Conservation (phyloP, 208 protist genomes). For the Endotrypanum monterogeii region DNA sequence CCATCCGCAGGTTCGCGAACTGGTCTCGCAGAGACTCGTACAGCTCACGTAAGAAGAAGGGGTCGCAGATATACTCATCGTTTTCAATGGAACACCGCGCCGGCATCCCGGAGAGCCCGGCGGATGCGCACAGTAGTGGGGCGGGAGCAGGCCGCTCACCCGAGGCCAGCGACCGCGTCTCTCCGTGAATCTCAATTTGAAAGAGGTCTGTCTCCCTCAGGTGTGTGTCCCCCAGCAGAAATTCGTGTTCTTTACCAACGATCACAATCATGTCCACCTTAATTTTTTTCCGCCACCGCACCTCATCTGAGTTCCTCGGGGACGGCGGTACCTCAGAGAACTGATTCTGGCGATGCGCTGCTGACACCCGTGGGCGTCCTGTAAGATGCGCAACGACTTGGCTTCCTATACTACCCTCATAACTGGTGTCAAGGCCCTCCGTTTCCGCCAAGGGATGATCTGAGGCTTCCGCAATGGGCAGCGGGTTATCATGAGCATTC, state of each 20-base stretch:
- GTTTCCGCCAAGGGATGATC: slow-evolving; percentile 16
- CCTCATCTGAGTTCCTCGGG: slow-evolving; percentile 27
- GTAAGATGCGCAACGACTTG: slow-evolving; percentile 9
- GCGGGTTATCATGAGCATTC: slow-evolving; percentile 34
- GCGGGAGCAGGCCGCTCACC: slow-evolving; percentile 44
- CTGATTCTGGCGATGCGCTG: slow-evolving; percentile 17
- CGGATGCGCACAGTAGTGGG: slow-evolving; percentile 50
- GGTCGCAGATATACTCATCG: slow-evolving; percentile 55
- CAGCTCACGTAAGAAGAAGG: slow-evolving; percentile 55
- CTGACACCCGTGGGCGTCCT: slow-evolving; percentile 17
- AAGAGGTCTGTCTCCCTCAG: slow-evolving; percentile 63
- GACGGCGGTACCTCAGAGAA: slow-evolving; percentile 25
- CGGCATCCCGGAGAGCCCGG: slow-evolving; percentile 28
- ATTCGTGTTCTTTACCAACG: slow-evolving; percentile 51
- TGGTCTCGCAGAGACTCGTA: slow-evolving; percentile 73
- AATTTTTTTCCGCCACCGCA: slow-evolving; percentile 70
- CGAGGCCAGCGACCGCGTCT: slow-evolving; percentile 32
- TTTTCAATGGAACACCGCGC: slow-evolving; percentile 43
- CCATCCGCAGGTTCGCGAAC: slow-evolving; percentile 48
- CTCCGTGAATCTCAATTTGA: slow-evolving; percentile 58
- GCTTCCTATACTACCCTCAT: slow-evolving; percentile 7
- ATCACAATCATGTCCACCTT: slow-evolving; percentile 60
- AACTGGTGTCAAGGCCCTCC: background rate
- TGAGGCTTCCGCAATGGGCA: background rate
- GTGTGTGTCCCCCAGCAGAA: slow-evolving; percentile 49